phyloP scores from a whole-genome alignment of 2,329 filamentous ascomycete genomes.

The Colletotrichum cordylinicola region DNA sequence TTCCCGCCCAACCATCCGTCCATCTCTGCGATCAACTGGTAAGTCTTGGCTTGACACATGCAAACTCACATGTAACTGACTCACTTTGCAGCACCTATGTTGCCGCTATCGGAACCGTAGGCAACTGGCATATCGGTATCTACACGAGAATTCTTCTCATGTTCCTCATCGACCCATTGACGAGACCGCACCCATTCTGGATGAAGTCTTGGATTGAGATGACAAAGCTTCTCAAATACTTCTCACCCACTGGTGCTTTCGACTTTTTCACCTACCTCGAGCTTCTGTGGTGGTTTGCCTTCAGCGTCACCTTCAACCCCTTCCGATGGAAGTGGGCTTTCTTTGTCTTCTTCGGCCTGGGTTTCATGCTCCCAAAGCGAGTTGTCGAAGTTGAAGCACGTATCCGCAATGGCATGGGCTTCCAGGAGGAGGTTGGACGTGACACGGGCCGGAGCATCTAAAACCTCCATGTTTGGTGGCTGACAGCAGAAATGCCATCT shows the following conservation, averaged over 20 bases:
- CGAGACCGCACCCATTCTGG: conserved; percentile 72
- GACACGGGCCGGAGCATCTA: conserved; percentile 39
- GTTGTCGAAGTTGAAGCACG: conserved; percentile 72
- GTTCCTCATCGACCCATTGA: conserved; percentile 82
- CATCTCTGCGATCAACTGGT: conserved; percentile 77
- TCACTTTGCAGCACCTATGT: conserved; percentile 72
- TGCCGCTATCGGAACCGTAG: conserved; percentile 80
- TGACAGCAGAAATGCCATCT: not conserved
- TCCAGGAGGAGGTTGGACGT: conserved; percentile 30
- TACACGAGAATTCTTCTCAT: conserved; percentile 87
- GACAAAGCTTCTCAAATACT: conserved; percentile 73
- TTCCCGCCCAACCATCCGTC: conserved; percentile 79
- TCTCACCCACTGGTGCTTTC: conserved; percentile 76
- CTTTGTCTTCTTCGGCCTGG: conserved; percentile 82
- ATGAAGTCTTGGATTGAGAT: conserved; percentile 91
- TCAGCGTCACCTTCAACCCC: conserved; percentile 79
- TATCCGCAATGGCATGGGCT: conserved; percentile 59
- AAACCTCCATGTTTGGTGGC: not conserved
- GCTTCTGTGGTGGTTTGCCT: conserved; percentile 84
- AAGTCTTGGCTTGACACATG: not conserved
- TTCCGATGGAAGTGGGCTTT: conserved; percentile 91
- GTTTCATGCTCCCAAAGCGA: conserved; percentile 66
- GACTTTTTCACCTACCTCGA: conserved; percentile 92
- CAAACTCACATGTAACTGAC: not conserved
- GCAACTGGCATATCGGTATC: conserved; percentile 90